Evolutionary conservation across 2,329 filamentous ascomycete species (phyloP).

Genomic region (Fusarium proliferatum): DNA sequence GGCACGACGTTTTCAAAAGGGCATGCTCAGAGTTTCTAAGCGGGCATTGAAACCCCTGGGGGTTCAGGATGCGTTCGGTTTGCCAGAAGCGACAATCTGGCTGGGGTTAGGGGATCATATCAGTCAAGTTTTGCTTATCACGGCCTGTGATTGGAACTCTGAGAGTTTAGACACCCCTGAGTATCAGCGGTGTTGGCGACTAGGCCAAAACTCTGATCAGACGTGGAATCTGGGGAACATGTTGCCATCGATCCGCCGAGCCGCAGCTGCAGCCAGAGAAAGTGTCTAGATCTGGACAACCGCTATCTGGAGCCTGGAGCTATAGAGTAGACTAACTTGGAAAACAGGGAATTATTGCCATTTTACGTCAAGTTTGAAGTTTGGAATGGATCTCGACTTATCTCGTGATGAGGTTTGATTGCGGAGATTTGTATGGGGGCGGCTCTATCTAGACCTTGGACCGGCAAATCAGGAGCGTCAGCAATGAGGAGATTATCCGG

Average conservation of each 20-base stretch:
- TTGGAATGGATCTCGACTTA: constrained; percentile 29
- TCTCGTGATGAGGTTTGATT: constrained; percentile 38
- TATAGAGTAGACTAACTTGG: neutral
- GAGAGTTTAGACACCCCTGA: constrained; percentile 32
- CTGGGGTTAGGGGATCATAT: constrained; percentile 32
- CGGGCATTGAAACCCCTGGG: constrained; percentile 10
- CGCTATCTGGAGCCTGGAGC: constrained; percentile 12
- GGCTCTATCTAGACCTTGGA: constrained; percentile 9
- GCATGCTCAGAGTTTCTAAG: constrained; percentile 12
- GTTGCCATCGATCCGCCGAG: constrained; percentile 32
- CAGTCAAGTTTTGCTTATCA: constrained; percentile 35
- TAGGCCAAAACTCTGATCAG: constrained; percentile 21
- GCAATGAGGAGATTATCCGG: constrained; percentile 35
- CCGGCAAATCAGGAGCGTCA: constrained; percentile 27
- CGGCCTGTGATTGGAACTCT: constrained; percentile 29
- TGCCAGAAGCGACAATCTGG: constrained; percentile 13
- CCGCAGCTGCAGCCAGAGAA: constrained; percentile 9
- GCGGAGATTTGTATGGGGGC: constrained; percentile 30
- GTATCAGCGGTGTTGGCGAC: constrained; percentile 14
- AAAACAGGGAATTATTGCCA: neutral
- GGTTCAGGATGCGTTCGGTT: constrained; percentile 35
- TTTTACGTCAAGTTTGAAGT: constrained; percentile 10
- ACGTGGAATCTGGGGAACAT: constrained; percentile 41
- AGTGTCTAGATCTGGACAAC: neutral
- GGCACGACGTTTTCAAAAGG: constrained; percentile 7